These are phyloP conservation scores for Dioszegia hungarica DNA, from an alignment of 768 basidiomycete genomes.

Conservation along the genomic window DNA sequence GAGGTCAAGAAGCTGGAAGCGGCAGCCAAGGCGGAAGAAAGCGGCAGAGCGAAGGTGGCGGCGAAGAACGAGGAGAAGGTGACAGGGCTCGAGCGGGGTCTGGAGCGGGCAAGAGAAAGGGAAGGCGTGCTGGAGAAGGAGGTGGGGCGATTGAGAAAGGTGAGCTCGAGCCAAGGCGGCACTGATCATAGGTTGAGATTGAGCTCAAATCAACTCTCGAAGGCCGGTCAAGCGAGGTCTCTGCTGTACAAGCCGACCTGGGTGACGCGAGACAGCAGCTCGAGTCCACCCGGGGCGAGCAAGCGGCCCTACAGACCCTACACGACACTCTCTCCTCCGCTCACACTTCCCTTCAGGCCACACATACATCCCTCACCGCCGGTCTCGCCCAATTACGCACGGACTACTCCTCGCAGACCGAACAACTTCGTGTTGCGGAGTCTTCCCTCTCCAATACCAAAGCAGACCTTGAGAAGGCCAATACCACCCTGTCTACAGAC, in stretches of 20 bases:
- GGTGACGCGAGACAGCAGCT: not conserved
- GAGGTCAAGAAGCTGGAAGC: not conserved
- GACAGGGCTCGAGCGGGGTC: not conserved
- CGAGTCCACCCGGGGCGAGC: not conserved
- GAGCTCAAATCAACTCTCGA: constrained; percentile 9
- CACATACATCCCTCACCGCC: not conserved
- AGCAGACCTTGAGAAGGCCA: constrained; percentile 16
- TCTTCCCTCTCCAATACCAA: constrained; percentile 1
- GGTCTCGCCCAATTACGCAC: not conserved
- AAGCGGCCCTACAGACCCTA: constrained; percentile 2
- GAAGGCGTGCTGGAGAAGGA: constrained; percentile 37
- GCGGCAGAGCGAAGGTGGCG: constrained; percentile 2
- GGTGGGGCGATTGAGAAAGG: constrained; percentile 36
- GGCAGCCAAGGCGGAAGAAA: constrained; percentile 7
- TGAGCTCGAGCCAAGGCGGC: constrained; percentile 7
- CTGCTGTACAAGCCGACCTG: not conserved
- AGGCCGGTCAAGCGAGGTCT: not conserved
- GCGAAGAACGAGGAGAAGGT: constrained; percentile 11
- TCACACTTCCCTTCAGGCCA: not conserved
- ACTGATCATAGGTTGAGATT: constrained; percentile 15
- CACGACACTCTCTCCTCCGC: not conserved
- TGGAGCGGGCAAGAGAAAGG: constrained; percentile 20
- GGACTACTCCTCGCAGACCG: not conserved
- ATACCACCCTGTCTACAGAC: constrained; percentile 11
- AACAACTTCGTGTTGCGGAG: not conserved